Conservation (phyloP, 352 stramenopile genomes). For the Phytophthora pini region DNA sequence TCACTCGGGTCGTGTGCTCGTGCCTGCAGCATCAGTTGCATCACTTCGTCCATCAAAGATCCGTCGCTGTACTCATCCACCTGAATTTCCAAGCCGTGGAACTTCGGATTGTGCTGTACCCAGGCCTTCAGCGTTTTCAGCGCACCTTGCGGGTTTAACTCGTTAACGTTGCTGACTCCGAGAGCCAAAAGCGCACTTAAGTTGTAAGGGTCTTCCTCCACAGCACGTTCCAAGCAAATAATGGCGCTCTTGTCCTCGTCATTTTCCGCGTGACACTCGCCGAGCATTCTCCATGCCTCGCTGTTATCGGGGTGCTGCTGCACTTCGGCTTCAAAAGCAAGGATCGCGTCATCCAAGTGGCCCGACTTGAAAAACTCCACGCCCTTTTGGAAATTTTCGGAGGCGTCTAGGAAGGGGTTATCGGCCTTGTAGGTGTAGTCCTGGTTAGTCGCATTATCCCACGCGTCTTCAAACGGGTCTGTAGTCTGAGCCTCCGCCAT, state of each 20-base stretch:
- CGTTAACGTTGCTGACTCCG: conserved; percentile 97
- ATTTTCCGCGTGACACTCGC: conserved; percentile 96
- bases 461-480: conserved; percentile 84
- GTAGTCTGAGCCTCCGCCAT: conserved; percentile 70
- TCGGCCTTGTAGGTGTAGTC: conserved; percentile 82
- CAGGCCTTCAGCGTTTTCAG: conserved; percentile 95
- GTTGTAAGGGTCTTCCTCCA: conserved; percentile 96
- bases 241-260: conserved; percentile 97
- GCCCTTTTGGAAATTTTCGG: conserved; percentile 79
- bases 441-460: conserved; percentile 56
- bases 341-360: conserved; percentile 92
- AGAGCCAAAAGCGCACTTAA: conserved; percentile 93
- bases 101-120: conserved; percentile 98
- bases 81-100: conserved; percentile 93
- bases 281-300: conserved; percentile 95
- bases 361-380: conserved; percentile 91
- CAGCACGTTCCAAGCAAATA: conserved; percentile 92
- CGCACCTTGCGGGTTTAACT: conserved; percentile 94
- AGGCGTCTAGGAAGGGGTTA: conserved; percentile 70
- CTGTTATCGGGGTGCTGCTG: conserved; percentile 94
- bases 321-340: conserved; percentile 96
- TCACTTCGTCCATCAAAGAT: conserved; percentile 93
- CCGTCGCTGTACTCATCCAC: conserved; percentile 91
- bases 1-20: conserved; percentile 79
- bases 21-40: conserved; percentile 94